A percentile compares a stretch with the other conserved stretches of the same genome.
These are phyloP conservation scores for Lithohypha guttulata DNA, from an alignment of 2,329 filamentous ascomycete genomes.

Conservation along the genomic window DNA sequence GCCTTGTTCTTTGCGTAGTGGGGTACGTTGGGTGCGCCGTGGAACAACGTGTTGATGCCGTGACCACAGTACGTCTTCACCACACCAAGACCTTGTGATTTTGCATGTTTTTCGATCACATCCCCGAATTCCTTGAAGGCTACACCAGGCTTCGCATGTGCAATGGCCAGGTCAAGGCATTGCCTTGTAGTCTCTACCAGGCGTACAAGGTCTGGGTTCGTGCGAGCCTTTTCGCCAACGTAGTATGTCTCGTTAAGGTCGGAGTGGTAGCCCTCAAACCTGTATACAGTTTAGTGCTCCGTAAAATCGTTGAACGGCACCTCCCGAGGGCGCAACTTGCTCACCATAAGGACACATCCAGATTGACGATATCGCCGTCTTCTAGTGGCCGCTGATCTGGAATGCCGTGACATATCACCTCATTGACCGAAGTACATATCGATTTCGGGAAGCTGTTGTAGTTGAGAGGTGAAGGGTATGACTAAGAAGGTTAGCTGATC, in stretches of 20 bases:
- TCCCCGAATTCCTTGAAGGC: conserved; percentile 89
- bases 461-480: conserved; percentile 89
- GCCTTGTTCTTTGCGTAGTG: conserved; percentile 99
- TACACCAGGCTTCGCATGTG: conserved; percentile 83
- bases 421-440: conserved; percentile 90
- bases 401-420: conserved; percentile 97
- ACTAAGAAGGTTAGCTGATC: conserved; percentile 41
- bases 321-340: too few species aligned
- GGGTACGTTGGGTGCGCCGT: conserved; percentile 84
- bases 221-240: conserved; percentile 75
- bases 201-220: conserved; percentile 75
- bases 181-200: conserved; percentile 85
- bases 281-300: too few species aligned
- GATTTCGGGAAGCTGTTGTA: conserved; percentile 97
- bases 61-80: conserved; percentile 95
- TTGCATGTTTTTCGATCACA: conserved; percentile 90
- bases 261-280: conserved; percentile 89
- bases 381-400: conserved; percentile 77
- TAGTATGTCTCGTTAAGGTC: conserved; percentile 99
- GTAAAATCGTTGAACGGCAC: too few species aligned
- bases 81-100: conserved; percentile 72
- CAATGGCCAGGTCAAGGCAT: conserved; percentile 82
- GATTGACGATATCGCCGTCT: conserved; percentile 94
- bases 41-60: conserved; percentile 87
- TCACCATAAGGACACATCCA: conserved; percentile 89